Conservation (phyloP, 2,329 filamentous ascomycete genomes). For the Fusarium sp. region DNA sequence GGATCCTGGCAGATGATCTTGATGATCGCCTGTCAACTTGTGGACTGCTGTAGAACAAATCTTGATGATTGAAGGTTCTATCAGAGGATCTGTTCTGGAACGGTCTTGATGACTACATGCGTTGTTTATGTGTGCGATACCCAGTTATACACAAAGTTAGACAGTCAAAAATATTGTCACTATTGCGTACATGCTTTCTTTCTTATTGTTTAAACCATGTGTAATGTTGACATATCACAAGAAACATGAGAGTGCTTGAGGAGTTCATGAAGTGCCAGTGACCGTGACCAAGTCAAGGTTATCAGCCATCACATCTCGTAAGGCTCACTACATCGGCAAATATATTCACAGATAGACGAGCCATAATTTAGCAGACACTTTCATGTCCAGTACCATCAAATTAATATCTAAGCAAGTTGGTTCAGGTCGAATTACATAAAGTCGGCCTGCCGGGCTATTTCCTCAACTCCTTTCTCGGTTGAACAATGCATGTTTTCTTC, state of each 20-base stretch:
- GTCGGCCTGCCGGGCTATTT: not conserved
- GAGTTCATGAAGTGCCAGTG: not conserved
- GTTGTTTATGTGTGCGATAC: constrained; percentile 39
- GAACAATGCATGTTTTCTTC: constrained; percentile 5
- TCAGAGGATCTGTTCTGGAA: constrained; percentile 15
- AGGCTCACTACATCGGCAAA: not conserved
- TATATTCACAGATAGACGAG: not conserved
- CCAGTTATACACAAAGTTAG: constrained; percentile 19
- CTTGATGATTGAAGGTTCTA: constrained; percentile 10
- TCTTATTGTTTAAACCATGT: not conserved
- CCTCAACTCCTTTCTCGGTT: not conserved
- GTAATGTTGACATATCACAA: not conserved
- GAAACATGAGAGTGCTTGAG: not conserved
- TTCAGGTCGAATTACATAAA: not conserved
- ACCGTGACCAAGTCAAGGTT: not conserved
- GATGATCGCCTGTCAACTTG: constrained; percentile 11
- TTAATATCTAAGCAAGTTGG: not conserved
- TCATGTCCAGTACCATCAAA: not conserved
- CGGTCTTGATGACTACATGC: constrained; percentile 30
- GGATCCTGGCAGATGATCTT: constrained; percentile 11
- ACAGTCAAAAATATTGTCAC: constrained; percentile 16
- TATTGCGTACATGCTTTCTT: constrained; percentile 11
- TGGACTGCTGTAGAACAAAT: constrained; percentile 3
- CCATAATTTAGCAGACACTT: not conserved
- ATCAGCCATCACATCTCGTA: not conserved